Conservation (phyloP, 169 alveolate species). For the Condylostoma magnum region DNA sequence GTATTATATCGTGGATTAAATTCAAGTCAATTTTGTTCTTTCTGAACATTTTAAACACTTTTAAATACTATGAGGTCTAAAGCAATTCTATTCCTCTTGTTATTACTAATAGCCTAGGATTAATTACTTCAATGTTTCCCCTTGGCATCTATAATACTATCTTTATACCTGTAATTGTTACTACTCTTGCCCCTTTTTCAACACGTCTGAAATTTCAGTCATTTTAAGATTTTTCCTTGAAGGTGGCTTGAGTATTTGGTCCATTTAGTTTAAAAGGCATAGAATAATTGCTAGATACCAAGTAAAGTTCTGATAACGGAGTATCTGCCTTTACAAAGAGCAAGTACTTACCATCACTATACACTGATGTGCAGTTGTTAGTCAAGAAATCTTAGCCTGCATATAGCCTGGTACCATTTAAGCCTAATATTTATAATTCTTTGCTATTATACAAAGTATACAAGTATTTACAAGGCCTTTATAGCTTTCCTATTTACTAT, state of each 20-base stretch:
- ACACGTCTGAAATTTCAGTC: slow-evolving; percentile 68
- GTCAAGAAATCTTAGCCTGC: slow-evolving; percentile 56
- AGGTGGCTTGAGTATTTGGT: slow-evolving; percentile 13
- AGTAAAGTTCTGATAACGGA: slow-evolving; percentile 59
- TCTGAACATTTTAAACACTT: slow-evolving; percentile 65
- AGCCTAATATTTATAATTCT: not conserved
- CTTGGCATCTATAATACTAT: slow-evolving; percentile 75
- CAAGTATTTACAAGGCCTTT: not conserved
- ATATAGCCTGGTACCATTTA: slow-evolving; percentile 37
- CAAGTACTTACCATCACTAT: slow-evolving; percentile 53
- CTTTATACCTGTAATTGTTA: slow-evolving; percentile 47
- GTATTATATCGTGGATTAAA: slow-evolving; percentile 75
- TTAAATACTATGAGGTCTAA: slow-evolving; percentile 52
- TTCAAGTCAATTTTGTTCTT: slow-evolving; percentile 79
- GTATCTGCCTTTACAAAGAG: slow-evolving; percentile 59
- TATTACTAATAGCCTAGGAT: slow-evolving; percentile 65
- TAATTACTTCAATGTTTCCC: slow-evolving; percentile 82
- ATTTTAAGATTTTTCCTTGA: slow-evolving; percentile 1
- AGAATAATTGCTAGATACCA: slow-evolving; percentile 46
- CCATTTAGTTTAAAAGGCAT: slow-evolving; percentile 30
- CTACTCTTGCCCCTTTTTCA: slow-evolving; percentile 78
- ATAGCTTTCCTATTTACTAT: not conserved
- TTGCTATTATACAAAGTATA: not conserved
- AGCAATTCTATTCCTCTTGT: slow-evolving; percentile 61
- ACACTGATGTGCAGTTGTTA: slow-evolving; percentile 66